These are phyloP conservation scores for Acanthochlamys bracteata DNA, from an alignment of 106 monocot species.

Conservation along the genomic window DNA sequence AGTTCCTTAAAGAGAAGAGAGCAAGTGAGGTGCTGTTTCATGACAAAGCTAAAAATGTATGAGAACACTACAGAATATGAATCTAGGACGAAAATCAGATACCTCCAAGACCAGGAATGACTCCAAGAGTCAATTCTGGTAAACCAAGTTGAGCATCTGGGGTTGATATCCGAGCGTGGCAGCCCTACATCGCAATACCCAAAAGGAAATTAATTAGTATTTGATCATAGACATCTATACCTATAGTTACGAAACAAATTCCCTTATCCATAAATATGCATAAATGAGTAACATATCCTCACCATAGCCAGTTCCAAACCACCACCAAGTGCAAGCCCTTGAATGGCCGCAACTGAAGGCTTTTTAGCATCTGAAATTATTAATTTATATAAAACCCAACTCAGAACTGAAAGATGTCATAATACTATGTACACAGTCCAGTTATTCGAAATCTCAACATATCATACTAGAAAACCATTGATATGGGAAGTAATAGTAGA, in stretches of 20 bases:
- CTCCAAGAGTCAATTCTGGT: slow-evolving; percentile 90
- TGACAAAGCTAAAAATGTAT: not conserved
- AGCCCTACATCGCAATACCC: slow-evolving; percentile 47
- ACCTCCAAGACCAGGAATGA: slow-evolving; percentile 99
- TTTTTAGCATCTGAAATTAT: slow-evolving; percentile 63
- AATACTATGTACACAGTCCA: too few species aligned
- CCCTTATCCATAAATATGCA: too few species aligned
- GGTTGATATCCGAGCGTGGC: slow-evolving; percentile 89
- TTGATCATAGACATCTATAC: not conserved
- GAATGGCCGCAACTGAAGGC: slow-evolving; percentile 95
- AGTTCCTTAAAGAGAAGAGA: slow-evolving; percentile 46
- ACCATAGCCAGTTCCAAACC: slow-evolving; percentile 93
- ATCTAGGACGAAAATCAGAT: slow-evolving; percentile 1
- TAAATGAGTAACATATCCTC: slow-evolving; percentile 6
- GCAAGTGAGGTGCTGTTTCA: slow-evolving; percentile 10
- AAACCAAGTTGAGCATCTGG: slow-evolving; percentile 82
- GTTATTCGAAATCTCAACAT: too few species aligned
- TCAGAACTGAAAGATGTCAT: too few species aligned
- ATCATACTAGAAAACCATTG: too few species aligned
- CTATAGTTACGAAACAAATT: not conserved
- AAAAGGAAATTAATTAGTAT: not conserved
- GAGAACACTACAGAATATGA: not conserved
- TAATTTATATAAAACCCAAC: not conserved
- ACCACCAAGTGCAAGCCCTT: slow-evolving; percentile 93
- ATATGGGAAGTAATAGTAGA: not conserved